Percentiles rank a stretch among this genome's conserved stretches.
Conservation (phyloP, 305 asterid genomes). For the Ruellia speciosa region DNA sequence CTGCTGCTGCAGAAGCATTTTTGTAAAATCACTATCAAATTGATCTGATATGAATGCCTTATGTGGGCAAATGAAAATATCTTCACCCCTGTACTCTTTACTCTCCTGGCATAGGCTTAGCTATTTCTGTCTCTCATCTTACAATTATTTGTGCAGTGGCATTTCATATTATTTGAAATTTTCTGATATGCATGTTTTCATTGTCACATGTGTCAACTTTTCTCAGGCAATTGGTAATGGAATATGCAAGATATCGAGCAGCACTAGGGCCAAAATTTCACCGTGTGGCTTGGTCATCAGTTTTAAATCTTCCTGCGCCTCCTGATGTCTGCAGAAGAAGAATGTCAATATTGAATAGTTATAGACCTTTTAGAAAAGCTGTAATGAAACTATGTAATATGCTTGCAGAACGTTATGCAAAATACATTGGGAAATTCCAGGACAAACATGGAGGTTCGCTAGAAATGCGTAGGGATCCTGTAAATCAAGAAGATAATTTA, state of each 20-base stretch:
- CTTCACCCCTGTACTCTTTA: conserved; percentile 16
- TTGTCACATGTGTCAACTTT: conserved; percentile 23
- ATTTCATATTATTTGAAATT: conserved; percentile 13
- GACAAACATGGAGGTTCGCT: conserved; percentile 34
- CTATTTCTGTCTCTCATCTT: background rate
- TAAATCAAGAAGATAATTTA: conserved; percentile 24
- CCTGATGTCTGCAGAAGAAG: conserved; percentile 78
- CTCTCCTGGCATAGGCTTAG: conserved; percentile 10
- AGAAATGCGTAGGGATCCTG: conserved; percentile 29
- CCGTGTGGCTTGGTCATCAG: conserved; percentile 64
- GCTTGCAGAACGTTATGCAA: conserved; percentile 58
- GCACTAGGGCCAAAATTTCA: conserved; percentile 68
- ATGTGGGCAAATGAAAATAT: conserved; percentile 2
- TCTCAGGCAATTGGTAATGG: conserved; percentile 72
- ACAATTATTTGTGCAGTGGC: background rate
- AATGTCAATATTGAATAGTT: conserved; percentile 56
- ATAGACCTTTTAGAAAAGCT: conserved; percentile 49
- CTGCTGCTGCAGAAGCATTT: conserved; percentile 16
- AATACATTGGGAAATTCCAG: conserved; percentile 49
- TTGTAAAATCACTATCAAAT: conserved; percentile 13
- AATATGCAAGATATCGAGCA: conserved; percentile 73
- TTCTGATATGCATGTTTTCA: conserved; percentile 13
- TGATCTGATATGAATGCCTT: conserved; percentile 13
- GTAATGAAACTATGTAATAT: conserved; percentile 59
- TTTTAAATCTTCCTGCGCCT: conserved; percentile 77